phyloP scores from a whole-genome alignment of 345 rosid species.

The Chamaenerion angustifolium region DNA sequence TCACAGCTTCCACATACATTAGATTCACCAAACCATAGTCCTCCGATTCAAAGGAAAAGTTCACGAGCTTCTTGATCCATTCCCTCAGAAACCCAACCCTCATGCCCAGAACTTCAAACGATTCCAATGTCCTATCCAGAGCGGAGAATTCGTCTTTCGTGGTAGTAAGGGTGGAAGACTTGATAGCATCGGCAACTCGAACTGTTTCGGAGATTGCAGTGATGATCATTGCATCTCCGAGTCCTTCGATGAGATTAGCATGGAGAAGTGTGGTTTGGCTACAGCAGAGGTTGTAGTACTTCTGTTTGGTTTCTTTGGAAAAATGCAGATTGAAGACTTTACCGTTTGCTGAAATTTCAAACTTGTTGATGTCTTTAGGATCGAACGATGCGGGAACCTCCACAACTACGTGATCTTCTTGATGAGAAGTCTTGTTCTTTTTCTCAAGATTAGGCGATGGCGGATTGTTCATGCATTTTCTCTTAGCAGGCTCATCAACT shows the following conservation, averaged over 20 bases:
- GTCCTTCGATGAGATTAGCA: slow-evolving; percentile 26
- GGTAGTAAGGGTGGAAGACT: slow-evolving; percentile 19
- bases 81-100: slow-evolving; percentile 29
- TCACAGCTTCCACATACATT: not conserved
- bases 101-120: slow-evolving; percentile 49
- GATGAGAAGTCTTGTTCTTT: too few relatives aligned
- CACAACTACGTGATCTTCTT: too few relatives aligned
- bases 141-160: slow-evolving; percentile 17
- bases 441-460: too few relatives aligned
- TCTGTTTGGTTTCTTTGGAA: slow-evolving; percentile 18
- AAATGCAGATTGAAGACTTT: slow-evolving; percentile 21
- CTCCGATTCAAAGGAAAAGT: not conserved
- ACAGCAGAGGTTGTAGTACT: slow-evolving; percentile 34
- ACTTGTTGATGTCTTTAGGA: slow-evolving; percentile 5
- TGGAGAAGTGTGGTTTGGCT: slow-evolving; percentile 31
- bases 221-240: slow-evolving; percentile 26
- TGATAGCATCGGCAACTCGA: slow-evolving; percentile 31
- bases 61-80: not conserved
- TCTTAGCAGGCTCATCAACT: too few relatives aligned
- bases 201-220: slow-evolving; percentile 34
- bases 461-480: too few relatives aligned
- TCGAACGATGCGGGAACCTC: too few relatives aligned
- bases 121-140: slow-evolving; percentile 41
- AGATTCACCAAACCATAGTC: not conserved
- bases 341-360: slow-evolving; percentile 20